Evolutionary conservation across 495 filamentous ascomycete genomes (phyloP).

Genomic region (Daldinia caldariorum): DNA sequence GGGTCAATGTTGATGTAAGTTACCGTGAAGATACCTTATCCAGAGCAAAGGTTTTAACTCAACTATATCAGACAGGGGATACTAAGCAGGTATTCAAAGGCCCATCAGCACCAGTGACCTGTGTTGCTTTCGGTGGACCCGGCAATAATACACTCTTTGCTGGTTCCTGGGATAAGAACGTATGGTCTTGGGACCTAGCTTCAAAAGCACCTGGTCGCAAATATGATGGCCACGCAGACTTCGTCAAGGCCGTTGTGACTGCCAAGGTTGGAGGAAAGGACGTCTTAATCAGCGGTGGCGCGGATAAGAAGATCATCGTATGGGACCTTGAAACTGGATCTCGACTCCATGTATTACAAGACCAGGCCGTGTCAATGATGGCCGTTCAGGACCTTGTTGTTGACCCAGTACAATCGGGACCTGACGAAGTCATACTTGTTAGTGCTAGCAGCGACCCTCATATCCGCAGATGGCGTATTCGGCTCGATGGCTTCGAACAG

Average conservation of each 20-base stretch:
- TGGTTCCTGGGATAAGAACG: slow-evolving; percentile 90
- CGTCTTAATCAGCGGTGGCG: slow-evolving; percentile 82
- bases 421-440: slow-evolving; percentile 67
- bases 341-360: slow-evolving; percentile 76
- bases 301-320: slow-evolving; percentile 85
- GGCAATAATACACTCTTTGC: slow-evolving; percentile 73
- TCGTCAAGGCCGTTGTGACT: slow-evolving; percentile 80
- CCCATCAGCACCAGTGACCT: slow-evolving; percentile 81
- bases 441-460: slow-evolving; percentile 86
- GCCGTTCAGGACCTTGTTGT: slow-evolving; percentile 79
- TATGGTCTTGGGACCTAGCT: slow-evolving; percentile 81
- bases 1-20: slow-evolving; percentile 80
- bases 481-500: slow-evolving; percentile 56
- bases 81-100: slow-evolving; percentile 69
- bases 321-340: slow-evolving; percentile 77
- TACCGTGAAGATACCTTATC: neutral
- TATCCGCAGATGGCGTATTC: slow-evolving; percentile 77
- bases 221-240: slow-evolving; percentile 86
- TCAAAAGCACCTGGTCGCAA: slow-evolving; percentile 61
- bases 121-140: slow-evolving; percentile 71
- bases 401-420: slow-evolving; percentile 66
- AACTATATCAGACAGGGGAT: slow-evolving; percentile 43
- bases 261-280: slow-evolving; percentile 65
- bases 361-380: slow-evolving; percentile 69
- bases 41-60: neutral